Conservation (phyloP, 2,329 filamentous ascomycete species). For the Cercospora nicotianae region DNA sequence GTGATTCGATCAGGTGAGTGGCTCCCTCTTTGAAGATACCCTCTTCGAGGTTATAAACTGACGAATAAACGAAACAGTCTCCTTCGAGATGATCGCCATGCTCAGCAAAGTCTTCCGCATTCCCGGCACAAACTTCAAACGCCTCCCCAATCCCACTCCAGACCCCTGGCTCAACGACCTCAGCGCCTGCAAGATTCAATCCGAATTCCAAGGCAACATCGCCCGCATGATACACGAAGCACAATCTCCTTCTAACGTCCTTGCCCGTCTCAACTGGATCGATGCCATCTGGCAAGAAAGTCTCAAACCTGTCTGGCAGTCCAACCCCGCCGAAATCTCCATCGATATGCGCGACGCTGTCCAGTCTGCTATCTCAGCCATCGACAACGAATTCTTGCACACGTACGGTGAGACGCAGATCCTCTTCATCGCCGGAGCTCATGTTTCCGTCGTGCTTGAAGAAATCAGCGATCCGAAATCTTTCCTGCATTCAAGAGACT, state of each 20-base stretch:
- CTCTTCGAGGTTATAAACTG: not conserved
- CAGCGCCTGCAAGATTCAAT: slow-evolving; percentile 12
- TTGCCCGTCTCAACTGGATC: slow-evolving; percentile 1
- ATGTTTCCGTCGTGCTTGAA: slow-evolving; percentile 13
- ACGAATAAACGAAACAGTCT: not conserved
- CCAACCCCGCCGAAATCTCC: slow-evolving; percentile 7
- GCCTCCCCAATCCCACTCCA: slow-evolving; percentile 15
- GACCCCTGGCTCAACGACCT: slow-evolving; percentile 17
- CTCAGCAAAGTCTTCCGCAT: slow-evolving; percentile 16
- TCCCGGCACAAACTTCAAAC: slow-evolving; percentile 16
- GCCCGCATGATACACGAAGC: not conserved
- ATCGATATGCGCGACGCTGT: slow-evolving; percentile 18
- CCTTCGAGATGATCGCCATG: slow-evolving; percentile 22
- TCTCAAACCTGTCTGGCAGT: slow-evolving; percentile 11
- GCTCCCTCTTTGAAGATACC: too few relatives aligned
- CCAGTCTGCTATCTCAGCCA: slow-evolving; percentile 3
- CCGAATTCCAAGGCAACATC: slow-evolving; percentile 15
- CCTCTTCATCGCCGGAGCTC: slow-evolving; percentile 12
- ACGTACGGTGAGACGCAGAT: slow-evolving; percentile 1
- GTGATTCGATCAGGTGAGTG: slow-evolving; percentile 13
- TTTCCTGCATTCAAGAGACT: slow-evolving; percentile 9
- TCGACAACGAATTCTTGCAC: slow-evolving; percentile 5
- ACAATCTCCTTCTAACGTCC: not conserved
- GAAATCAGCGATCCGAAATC: slow-evolving; percentile 6
- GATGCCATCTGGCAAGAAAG: not conserved